These are phyloP conservation scores for Elongisporangium anandrum DNA, from an alignment of 352 stramenopile species.

Conservation along the genomic window DNA sequence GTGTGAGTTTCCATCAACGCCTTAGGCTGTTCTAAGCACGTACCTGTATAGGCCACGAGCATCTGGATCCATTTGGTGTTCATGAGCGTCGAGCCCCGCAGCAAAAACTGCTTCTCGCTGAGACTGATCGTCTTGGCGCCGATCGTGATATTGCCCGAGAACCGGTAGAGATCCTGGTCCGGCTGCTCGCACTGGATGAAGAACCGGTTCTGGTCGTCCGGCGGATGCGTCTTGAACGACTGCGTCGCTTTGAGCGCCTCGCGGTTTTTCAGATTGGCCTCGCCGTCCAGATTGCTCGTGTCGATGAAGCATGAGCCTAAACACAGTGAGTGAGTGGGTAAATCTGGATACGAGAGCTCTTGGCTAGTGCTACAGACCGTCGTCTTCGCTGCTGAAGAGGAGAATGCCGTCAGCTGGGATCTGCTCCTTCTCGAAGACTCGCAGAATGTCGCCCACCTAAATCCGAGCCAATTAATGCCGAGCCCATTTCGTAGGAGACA, in stretches of 20 bases:
- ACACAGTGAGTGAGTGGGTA: conserved; percentile 4
- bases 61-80: conserved; percentile 76
- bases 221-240: conserved; percentile 15
- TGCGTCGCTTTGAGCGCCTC: conserved; percentile 35
- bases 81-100: conserved; percentile 68
- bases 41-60: conserved; percentile 71
- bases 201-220: conserved; percentile 40
- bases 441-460: conserved; percentile 82
- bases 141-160: conserved; percentile 65
- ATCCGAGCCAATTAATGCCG: background rate
- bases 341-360: background rate
- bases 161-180: conserved; percentile 74
- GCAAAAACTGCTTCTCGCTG: conserved; percentile 72
- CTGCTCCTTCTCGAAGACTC: conserved; percentile 76
- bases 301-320: conserved; percentile 76
- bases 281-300: conserved; percentile 78
- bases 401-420: conserved; percentile 92
- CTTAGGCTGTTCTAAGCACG: background rate
- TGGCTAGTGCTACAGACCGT: conserved; percentile 28
- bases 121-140: conserved; percentile 58
- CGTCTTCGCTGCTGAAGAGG: conserved; percentile 76
- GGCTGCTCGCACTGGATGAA: conserved; percentile 78
- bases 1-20: background rate
- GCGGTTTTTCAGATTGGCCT: conserved; percentile 74
- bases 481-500: background rate